Conservation (phyloP, 2,329 filamentous ascomycete genomes). For the Penicillium polonicum region DNA sequence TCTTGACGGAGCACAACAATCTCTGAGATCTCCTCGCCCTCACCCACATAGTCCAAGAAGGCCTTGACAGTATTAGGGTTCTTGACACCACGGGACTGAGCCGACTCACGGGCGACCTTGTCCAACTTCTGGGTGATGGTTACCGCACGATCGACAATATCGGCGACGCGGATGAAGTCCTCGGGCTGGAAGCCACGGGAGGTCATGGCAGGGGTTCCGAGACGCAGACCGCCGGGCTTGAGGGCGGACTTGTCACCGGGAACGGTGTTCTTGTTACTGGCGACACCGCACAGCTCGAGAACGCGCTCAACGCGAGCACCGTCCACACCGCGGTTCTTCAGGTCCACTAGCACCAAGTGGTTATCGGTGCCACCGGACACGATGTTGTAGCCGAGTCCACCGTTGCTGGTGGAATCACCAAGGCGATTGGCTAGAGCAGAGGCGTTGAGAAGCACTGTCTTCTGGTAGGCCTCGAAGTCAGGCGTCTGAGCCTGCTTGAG, state of each 20-base stretch:
- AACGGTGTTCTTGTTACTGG: constrained; percentile 99
- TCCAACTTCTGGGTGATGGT: constrained; percentile 74
- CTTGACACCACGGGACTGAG: constrained; percentile 82
- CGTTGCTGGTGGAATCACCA: constrained; percentile 67
- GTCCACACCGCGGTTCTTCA: constrained; percentile 82
- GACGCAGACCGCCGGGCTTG: constrained; percentile 86
- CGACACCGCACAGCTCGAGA: constrained; percentile 87
- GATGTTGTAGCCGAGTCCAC: constrained; percentile 83
- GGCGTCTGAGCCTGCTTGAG: constrained; percentile 87
- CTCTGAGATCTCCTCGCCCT: constrained; percentile 75
- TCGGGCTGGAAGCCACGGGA: constrained; percentile 86
- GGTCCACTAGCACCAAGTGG: constrained; percentile 93
- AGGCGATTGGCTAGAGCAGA: constrained; percentile 77
- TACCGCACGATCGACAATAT: constrained; percentile 81
- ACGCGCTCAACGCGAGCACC: constrained; percentile 90
- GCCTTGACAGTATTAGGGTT: constrained; percentile 98
- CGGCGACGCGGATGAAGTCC: constrained; percentile 83
- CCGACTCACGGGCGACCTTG: constrained; percentile 66
- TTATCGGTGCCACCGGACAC: constrained; percentile 96
- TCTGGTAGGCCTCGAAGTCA: constrained; percentile 92
- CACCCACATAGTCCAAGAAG: constrained; percentile 84
- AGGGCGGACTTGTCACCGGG: constrained; percentile 92
- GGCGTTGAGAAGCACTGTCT: constrained; percentile 88
- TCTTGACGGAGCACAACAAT: constrained; percentile 85
- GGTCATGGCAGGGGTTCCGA: constrained; percentile 97